Conservation (phyloP, 768 basidiomycete genomes). For the Kwoniella pini region DNA sequence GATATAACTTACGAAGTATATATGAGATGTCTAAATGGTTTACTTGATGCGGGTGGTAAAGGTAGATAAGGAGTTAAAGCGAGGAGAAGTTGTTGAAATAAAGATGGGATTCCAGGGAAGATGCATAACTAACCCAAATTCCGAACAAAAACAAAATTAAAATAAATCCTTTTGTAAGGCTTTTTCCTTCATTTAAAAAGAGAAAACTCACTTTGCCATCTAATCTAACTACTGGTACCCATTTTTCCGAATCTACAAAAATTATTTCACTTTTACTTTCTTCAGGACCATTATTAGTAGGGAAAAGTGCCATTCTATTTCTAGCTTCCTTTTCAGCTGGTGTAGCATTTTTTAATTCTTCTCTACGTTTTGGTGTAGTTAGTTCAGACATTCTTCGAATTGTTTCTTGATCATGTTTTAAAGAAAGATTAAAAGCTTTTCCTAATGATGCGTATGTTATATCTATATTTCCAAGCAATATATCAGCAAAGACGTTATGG, state of each 20-base stretch:
- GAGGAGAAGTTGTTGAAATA: slow-evolving; percentile 80
- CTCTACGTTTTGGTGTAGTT: slow-evolving; percentile 56
- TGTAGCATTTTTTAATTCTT: slow-evolving; percentile 65
- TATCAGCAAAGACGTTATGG: no score
- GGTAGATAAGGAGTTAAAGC: slow-evolving; percentile 72
- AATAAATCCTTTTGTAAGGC: background rate
- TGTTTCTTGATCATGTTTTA: slow-evolving; percentile 76
- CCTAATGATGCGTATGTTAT: slow-evolving; percentile 88
- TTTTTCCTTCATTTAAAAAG: no score
- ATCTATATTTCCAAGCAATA: slow-evolving; percentile 55
- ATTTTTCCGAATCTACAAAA: slow-evolving; percentile 75
- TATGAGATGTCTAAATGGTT: slow-evolving; percentile 76
- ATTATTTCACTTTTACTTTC: slow-evolving; percentile 73
- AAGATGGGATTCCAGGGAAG: slow-evolving; percentile 83
- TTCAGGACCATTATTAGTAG: slow-evolving; percentile 51
- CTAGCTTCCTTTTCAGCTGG: slow-evolving; percentile 74
- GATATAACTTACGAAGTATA: slow-evolving; percentile 67
- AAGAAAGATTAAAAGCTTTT: slow-evolving; percentile 70
- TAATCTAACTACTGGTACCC: slow-evolving; percentile 90
- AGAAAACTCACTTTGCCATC: slow-evolving; percentile 62
- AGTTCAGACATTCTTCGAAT: slow-evolving; percentile 69
- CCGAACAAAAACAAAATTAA: no score
- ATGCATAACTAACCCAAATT: slow-evolving; percentile 78
- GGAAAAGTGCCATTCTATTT: slow-evolving; percentile 87
- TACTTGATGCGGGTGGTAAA: slow-evolving; percentile 71